Conservation (phyloP, 2,329 filamentous ascomycete species). For the Aspergillus ochraceoroseus region DNA sequence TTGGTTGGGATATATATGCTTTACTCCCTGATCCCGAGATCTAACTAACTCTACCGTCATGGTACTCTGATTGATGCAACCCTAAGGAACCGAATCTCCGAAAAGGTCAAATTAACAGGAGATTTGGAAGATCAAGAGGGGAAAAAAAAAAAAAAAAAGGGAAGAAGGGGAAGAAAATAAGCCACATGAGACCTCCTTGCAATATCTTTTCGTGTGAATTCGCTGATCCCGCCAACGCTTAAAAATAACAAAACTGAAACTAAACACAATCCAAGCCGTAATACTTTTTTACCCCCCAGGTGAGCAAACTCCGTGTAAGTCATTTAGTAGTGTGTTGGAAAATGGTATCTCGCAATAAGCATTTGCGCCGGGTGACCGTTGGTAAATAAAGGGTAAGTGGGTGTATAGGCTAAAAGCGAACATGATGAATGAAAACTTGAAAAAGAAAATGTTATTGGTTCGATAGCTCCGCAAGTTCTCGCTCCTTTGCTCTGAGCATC, state of each 20-base stretch:
- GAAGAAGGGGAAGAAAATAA: slow-evolving; percentile 1
- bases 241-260: slow-evolving; percentile 13
- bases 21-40: too few species aligned
- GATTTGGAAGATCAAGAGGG: too few species aligned
- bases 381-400: slow-evolving; percentile 10
- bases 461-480: slow-evolving; percentile 59
- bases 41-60: too few species aligned
- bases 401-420: slow-evolving; percentile 3
- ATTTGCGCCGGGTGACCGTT: slow-evolving; percentile 20
- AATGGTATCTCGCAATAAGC: slow-evolving; percentile 22
- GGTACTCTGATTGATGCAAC: too few species aligned
- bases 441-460: slow-evolving; percentile 18
- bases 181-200: slow-evolving; percentile 7
- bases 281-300: slow-evolving; percentile 14
- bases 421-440: neutral
- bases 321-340: slow-evolving; percentile 13
- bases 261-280: slow-evolving; percentile 8
- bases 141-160: neutral
- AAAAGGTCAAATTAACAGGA: too few species aligned
- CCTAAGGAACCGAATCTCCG: too few species aligned
- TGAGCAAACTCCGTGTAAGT: slow-evolving; percentile 16
- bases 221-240: slow-evolving; percentile 23
- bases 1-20: too few species aligned
- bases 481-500: slow-evolving; percentile 66
- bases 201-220: slow-evolving; percentile 9